Evolutionary conservation across 306 rosid species (phyloP), one percentile per base, ranked within the genome.

Genomic region (Morella rubra): DNA sequence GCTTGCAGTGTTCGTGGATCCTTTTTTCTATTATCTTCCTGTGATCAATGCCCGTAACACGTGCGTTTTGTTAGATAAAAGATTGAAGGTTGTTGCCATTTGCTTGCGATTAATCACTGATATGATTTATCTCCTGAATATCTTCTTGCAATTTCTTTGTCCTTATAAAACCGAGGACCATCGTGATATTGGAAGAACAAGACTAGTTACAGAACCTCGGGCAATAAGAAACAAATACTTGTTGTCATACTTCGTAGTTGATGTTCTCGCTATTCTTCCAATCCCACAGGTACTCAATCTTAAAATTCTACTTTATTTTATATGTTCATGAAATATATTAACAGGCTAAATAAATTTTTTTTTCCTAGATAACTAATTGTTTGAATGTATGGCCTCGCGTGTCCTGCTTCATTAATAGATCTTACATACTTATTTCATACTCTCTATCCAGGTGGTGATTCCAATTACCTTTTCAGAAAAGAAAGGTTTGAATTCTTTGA

Each of bases 191-290:
- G 97, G 98, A 81, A 88, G 96, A 86, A 97, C 93, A 44, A 90
- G 87, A 74, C 82, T 93, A 79, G 92, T 90, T 71, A 89, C 89
- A 83, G 91, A 95, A 86, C 76, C 89, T 77, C 87, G 93, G 91
- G 89, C 79, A 74, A 95, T 95, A 81, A 97, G 97, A 52, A 86
- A 73, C 84, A 85, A 90, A 83, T 95, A 95, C 82, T 85, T 37
- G 71, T 61, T 88, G 15, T 85, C 22, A 6, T 54, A 88, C 91
- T 95, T 95, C 85, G 72, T 91, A 6, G 78, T 93, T 62, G 98
- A 93, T 84, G 85, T 90, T 81, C 96, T 89, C 44, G 96, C 96
- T 0, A 96, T 90, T 80, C 98, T 90, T 79, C 98, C 98, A 75
- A 91, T 93, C 78, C 97, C 97, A 53, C 93, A 93, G 97, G 98